Evolutionary conservation across 352 stramenopile species (phyloP).

Genomic region (Elongisporangium prolatum): DNA sequence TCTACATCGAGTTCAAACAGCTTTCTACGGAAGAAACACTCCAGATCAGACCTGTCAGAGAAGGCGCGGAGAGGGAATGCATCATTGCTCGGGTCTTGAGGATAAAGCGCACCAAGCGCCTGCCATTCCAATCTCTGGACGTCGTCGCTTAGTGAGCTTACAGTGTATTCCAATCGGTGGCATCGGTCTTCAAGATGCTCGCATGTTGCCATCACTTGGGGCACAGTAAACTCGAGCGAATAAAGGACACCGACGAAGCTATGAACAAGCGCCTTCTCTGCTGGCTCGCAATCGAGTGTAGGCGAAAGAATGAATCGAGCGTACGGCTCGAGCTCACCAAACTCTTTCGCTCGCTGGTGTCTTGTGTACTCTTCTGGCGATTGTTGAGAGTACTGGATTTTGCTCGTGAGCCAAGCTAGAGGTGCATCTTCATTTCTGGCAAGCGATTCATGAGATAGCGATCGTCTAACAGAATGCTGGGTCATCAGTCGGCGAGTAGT

Average conservation of each 20-base stretch:
- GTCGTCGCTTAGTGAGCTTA: not conserved
- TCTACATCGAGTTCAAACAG: slow-evolving; percentile 33
- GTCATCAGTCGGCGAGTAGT: not conserved
- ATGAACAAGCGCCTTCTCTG: slow-evolving; percentile 38
- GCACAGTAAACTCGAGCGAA: slow-evolving; percentile 31
- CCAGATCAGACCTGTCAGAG: slow-evolving; percentile 27
- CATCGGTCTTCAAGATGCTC: slow-evolving; percentile 37
- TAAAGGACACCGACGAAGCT: slow-evolving; percentile 61
- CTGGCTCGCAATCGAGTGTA: slow-evolving; percentile 39
- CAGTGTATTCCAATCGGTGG: slow-evolving; percentile 6
- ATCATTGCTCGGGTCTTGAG: not conserved
- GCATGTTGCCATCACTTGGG: slow-evolving; percentile 30
- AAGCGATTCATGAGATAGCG: not conserved
- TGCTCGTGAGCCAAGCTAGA: slow-evolving; percentile 1
- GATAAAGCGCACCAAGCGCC: not conserved
- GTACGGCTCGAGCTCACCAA: slow-evolving; percentile 48
- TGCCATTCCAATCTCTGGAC: not conserved
- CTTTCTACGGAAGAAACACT: slow-evolving; percentile 47
- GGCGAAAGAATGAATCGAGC: slow-evolving; percentile 38
- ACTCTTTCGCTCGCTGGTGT: slow-evolving; percentile 1
- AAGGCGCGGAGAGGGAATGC: slow-evolving; percentile 27
- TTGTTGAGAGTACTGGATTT: not conserved
- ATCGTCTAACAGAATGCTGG: not conserved
- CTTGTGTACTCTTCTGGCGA: slow-evolving; percentile 11
- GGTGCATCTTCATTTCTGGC: not conserved